A percentile compares a stretch with the other conserved stretches of the same genome.
Conservation (phyloP, 1,139 yeast species). For the Yamadazyma songkhlaensis region DNA sequence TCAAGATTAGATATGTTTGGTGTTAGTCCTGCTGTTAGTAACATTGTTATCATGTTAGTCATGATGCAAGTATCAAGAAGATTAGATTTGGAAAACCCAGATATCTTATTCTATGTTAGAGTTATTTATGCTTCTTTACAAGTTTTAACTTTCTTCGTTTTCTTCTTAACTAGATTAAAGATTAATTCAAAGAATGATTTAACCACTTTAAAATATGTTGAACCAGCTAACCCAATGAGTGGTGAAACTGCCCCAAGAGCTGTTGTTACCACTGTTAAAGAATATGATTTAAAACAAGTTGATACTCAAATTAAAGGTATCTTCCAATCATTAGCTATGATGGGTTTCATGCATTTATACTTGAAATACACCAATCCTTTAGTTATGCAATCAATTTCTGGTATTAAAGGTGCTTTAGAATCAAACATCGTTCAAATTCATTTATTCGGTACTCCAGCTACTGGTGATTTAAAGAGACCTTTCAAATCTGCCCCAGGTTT, state of each 20-base stretch:
- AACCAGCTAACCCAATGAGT: slow-evolving; percentile 77
- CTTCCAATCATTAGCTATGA: slow-evolving; percentile 91
- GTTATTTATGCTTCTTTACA: slow-evolving; percentile 68
- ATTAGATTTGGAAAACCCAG: slow-evolving; percentile 86
- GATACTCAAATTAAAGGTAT: slow-evolving; percentile 76
- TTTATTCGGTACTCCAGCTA: slow-evolving; percentile 76
- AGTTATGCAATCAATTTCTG: slow-evolving; percentile 89
- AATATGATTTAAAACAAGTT: slow-evolving; percentile 88
- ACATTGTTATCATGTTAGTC: slow-evolving; percentile 87
- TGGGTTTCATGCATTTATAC: slow-evolving; percentile 97
- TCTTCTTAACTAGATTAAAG: slow-evolving; percentile 58
- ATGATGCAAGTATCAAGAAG: slow-evolving; percentile 96
- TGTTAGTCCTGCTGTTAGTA: slow-evolving; percentile 86
- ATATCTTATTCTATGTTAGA: slow-evolving; percentile 73
- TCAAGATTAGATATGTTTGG: slow-evolving; percentile 12
- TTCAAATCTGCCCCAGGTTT: slow-evolving; percentile 87
- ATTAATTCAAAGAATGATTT: slow-evolving; percentile 80
- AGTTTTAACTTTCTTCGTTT: slow-evolving; percentile 60
- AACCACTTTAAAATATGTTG: slow-evolving; percentile 88
- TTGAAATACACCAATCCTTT: slow-evolving; percentile 98
- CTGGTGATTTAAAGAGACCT: slow-evolving; percentile 95
- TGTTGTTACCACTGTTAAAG: slow-evolving; percentile 88
- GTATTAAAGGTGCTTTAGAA: slow-evolving; percentile 88
- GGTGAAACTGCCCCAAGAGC: slow-evolving; percentile 73
- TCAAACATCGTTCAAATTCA: slow-evolving; percentile 91